These are phyloP conservation scores for Erigeron philadelphicus DNA, from an alignment of 140 eudicot species.

Conservation along the genomic window DNA sequence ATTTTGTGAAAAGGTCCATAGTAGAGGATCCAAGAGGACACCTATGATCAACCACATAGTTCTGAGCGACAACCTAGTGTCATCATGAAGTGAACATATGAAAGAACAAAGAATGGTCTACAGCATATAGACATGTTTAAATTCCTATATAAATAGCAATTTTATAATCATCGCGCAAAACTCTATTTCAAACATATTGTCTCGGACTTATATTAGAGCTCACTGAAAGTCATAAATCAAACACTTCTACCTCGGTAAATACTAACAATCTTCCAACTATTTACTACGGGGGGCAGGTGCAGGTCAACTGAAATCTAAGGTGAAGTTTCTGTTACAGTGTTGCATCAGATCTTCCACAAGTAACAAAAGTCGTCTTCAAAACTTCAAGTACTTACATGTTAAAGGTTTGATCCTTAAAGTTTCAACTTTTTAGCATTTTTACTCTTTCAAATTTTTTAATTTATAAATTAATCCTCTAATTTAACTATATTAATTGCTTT, in stretches of 20 bases:
- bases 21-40: slow-evolving; percentile 2
- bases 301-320: background rate
- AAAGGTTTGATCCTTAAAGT: no score
- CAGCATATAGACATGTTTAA: background rate
- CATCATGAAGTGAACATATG: slow-evolving; percentile 13
- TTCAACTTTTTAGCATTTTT: no score
- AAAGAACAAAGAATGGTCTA: background rate
- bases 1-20: background rate
- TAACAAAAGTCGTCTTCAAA: slow-evolving; percentile 1
- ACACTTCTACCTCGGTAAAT: background rate
- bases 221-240: background rate
- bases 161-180: background rate
- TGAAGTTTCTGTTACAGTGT: background rate
- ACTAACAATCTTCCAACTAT: slow-evolving; percentile 1
- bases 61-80: background rate
- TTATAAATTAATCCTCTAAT: no score
- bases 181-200: background rate
- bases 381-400: background rate
- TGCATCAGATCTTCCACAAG: background rate
- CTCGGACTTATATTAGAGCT: background rate
- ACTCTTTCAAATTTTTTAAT: no score
- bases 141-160: background rate
- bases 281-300: background rate
- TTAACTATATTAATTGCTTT: no score
- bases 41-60: slow-evolving; percentile 7